phyloP scores from a whole-genome alignment of 176 grass and related monocot genomes.

The Paspalum notatum region DNA sequence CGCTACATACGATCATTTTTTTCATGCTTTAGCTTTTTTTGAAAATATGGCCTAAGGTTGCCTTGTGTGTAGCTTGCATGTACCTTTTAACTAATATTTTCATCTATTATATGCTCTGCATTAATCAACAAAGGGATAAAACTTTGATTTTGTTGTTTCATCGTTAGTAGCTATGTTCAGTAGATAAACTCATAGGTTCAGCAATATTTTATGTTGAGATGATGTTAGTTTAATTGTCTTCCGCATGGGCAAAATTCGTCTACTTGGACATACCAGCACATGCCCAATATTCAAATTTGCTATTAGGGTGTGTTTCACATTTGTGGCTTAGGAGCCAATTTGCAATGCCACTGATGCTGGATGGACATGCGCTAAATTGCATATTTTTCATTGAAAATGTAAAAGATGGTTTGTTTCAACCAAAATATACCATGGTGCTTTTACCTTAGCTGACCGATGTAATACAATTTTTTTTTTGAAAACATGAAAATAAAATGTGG shows the following conservation, averaged over 20 bases:
- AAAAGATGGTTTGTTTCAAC: background rate
- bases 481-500: background rate
- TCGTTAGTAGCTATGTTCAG: background rate
- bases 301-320: background rate
- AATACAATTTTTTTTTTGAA: background rate
- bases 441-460: background rate
- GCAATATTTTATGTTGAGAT: background rate
- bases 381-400: background rate
- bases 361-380: background rate
- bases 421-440: background rate
- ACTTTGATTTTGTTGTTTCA: background rate
- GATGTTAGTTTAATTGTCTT: background rate
- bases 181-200: background rate
- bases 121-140: constrained; percentile 12
- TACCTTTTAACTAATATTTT: background rate
- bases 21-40: constrained; percentile 3
- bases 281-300: background rate
- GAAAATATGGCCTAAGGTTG: background rate
- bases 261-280: background rate
- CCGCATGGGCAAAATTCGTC: background rate
- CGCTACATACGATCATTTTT: background rate
- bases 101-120: constrained; percentile 1
- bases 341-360: background rate
- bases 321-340: background rate
- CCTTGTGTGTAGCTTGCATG: constrained; percentile 11